phyloP scores from a whole-genome alignment of 345 rosid species.

The Eucalyptus sp. region DNA sequence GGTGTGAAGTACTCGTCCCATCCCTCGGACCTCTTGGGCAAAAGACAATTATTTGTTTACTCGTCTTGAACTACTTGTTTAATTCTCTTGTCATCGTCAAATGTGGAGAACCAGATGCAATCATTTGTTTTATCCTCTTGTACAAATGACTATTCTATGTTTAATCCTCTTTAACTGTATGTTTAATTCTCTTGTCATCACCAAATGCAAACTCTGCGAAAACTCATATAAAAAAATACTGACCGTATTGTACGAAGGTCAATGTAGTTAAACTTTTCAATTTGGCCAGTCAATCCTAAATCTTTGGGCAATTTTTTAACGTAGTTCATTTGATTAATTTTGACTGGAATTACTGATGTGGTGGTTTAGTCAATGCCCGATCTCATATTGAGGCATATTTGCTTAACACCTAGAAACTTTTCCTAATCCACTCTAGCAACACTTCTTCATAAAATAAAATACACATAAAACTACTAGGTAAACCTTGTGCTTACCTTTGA shows the following conservation, averaged over 20 bases:
- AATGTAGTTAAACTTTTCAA: accelerated
- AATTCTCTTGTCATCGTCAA: neutral
- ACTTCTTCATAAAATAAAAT: no score
- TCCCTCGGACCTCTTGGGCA: neutral
- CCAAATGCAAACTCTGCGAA: neutral
- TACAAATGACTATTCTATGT: neutral
- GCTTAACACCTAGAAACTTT: no score
- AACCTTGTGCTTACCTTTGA: accelerated
- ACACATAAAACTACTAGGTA: no score
- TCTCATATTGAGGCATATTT: neutral
- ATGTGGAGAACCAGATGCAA: neutral
- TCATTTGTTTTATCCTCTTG: neutral
- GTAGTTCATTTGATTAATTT: no score
- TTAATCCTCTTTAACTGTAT: neutral
- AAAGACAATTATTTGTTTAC: neutral
- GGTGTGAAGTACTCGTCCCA: neutral
- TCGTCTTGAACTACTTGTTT: neutral
- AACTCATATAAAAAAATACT: no score
- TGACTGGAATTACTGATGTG: accelerated
- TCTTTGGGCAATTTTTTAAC: no score
- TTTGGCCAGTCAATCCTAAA: accelerated
- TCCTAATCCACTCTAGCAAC: no score
- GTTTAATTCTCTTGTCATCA: neutral
- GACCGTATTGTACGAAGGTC: accelerated
- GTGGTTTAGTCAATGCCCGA: accelerated